A percentile compares a stretch with the other conserved stretches of the same genome.
phyloP scores from a whole-genome alignment of 2,329 filamentous ascomycete genomes.

The Aureobasidium sp. region DNA sequence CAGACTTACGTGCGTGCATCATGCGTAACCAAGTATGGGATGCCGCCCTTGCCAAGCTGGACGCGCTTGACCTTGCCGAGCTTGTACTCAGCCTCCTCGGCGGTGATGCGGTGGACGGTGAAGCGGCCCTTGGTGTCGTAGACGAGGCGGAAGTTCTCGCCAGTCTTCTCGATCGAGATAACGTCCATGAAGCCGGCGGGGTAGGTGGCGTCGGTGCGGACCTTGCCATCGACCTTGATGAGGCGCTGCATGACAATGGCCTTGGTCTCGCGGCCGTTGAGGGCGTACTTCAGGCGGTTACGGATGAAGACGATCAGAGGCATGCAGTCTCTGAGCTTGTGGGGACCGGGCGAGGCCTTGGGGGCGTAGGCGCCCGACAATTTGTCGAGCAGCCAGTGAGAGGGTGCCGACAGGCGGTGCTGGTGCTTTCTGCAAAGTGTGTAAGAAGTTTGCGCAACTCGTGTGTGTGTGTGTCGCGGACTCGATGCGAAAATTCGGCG shows the following conservation, averaged over 20 bases:
- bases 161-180: constrained; percentile 98
- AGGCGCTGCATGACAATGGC: constrained; percentile 99
- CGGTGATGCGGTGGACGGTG: constrained; percentile 98
- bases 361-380: constrained; percentile 73
- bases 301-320: constrained; percentile 98
- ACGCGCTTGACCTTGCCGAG: constrained; percentile 99
- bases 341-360: constrained; percentile 74
- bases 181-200: constrained; percentile 99
- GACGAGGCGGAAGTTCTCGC: constrained; percentile 99
- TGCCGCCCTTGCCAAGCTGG: constrained; percentile 97
- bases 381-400: constrained; percentile 99
- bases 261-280: constrained; percentile 97
- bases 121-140: constrained; percentile 99
- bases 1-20: constrained; percentile 99
- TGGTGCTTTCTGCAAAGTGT: constrained; percentile 78
- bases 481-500: constrained; percentile 7
- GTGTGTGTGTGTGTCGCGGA: constrained; percentile 1
- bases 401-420: constrained; percentile 98
- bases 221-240: constrained; percentile 99
- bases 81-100: constrained; percentile 99
- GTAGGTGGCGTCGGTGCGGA: constrained; percentile 97
- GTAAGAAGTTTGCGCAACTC: constrained; percentile 39
- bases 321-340: constrained; percentile 99
- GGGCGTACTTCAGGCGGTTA: constrained; percentile 79
- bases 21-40: constrained; percentile 99